Evolutionary conservation across 495 filamentous ascomycete genomes (phyloP).

Genomic region (Neurospora sp.): DNA sequence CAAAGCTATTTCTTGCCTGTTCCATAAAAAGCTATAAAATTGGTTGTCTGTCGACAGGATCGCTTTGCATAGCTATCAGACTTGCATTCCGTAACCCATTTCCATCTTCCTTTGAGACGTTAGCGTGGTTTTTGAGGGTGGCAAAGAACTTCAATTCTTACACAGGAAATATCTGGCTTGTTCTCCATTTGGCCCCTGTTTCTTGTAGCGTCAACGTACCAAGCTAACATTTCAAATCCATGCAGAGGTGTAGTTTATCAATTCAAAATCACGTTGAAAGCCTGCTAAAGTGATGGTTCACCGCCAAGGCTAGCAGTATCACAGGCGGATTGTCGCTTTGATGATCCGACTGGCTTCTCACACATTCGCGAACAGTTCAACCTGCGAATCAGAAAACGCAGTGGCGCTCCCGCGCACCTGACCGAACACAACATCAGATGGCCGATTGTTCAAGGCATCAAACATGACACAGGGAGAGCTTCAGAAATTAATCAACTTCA

Average conservation of each 20-base stretch:
- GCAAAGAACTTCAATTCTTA: too few relatives aligned
- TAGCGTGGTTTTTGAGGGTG: too few relatives aligned
- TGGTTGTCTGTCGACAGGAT: neutral
- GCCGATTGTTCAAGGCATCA: neutral
- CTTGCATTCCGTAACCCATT: neutral
- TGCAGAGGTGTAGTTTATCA: neutral
- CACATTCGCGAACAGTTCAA: neutral
- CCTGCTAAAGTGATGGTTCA: neutral
- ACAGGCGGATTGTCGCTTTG: neutral
- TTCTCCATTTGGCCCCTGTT: too few relatives aligned
- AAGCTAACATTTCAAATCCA: too few relatives aligned
- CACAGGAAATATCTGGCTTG: too few relatives aligned
- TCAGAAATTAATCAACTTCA: neutral
- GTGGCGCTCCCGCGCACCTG: neutral
- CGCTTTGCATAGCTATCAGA: neutral
- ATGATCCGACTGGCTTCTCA: neutral
- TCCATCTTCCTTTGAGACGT: neutral
- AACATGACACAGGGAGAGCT: neutral
- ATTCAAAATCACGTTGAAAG: neutral
- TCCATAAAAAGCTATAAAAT: neutral
- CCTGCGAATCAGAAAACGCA: neutral
- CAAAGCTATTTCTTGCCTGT: neutral
- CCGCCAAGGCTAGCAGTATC: neutral
- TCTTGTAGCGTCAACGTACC: too few relatives aligned
- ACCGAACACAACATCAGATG: neutral